A percentile compares a stretch with the other conserved stretches of the same genome.
Evolutionary conservation across 2,329 filamentous ascomycete species (phyloP).

Genomic region (Penicillium sp.): DNA sequence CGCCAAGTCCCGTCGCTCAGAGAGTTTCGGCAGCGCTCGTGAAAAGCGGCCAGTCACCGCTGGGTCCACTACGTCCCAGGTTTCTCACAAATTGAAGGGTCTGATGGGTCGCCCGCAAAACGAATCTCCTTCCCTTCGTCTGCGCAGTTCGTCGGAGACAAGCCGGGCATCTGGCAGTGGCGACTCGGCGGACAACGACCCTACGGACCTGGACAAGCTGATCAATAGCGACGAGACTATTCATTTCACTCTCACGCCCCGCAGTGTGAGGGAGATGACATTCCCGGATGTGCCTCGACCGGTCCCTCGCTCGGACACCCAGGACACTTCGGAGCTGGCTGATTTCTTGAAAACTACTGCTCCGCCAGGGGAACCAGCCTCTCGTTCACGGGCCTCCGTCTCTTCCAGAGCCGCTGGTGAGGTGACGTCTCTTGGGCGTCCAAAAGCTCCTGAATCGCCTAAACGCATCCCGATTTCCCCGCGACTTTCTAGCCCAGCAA

Average conservation of each 20-base stretch:
- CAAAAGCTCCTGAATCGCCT: slow-evolving; percentile 21
- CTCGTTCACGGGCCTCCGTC: slow-evolving; percentile 18
- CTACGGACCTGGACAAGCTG: slow-evolving; percentile 68
- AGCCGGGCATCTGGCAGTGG: slow-evolving; percentile 28
- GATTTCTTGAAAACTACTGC: slow-evolving; percentile 36
- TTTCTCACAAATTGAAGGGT: slow-evolving; percentile 41
- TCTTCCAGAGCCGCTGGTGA: slow-evolving; percentile 17
- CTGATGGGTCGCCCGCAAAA: slow-evolving; percentile 33
- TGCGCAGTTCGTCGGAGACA: slow-evolving; percentile 36
- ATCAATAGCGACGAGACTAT: slow-evolving; percentile 78
- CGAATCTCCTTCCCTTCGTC: slow-evolving; percentile 26
- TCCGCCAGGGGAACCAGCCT: slow-evolving; percentile 24
- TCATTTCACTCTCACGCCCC: slow-evolving; percentile 73
- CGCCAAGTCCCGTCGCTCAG: slow-evolving; percentile 34
- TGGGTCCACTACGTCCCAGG: slow-evolving; percentile 37
- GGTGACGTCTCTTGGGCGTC: slow-evolving; percentile 14
- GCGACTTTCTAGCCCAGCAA: slow-evolving; percentile 16
- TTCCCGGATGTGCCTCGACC: slow-evolving; percentile 33
- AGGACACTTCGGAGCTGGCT: slow-evolving; percentile 36
- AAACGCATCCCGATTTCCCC: slow-evolving; percentile 24
- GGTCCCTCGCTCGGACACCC: slow-evolving; percentile 30
- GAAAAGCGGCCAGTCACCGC: slow-evolving; percentile 38
- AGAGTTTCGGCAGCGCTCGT: slow-evolving; percentile 35
- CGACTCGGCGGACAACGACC: slow-evolving; percentile 46
- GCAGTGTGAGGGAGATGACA: slow-evolving; percentile 70